These are phyloP conservation scores for Pseudogymnoascus sp. DNA, from an alignment of 2,329 filamentous ascomycete species.

Conservation along the genomic window DNA sequence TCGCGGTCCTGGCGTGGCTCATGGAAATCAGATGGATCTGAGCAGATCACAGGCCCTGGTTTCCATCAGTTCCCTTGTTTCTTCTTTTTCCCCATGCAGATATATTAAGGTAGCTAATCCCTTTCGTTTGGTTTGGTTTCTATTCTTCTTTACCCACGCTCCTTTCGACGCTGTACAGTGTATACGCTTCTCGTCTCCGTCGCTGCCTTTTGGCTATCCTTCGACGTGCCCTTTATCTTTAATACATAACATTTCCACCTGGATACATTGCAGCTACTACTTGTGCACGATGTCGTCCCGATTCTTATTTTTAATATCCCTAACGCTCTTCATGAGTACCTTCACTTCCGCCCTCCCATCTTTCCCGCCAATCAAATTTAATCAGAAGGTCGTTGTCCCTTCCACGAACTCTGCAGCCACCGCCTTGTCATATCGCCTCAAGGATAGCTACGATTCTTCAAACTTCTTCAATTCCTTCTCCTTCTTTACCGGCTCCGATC, in stretches of 20 bases:
- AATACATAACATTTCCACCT: not conserved
- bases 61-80: not conserved
- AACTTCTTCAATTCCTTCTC: constrained; percentile 41
- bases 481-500: constrained; percentile 47
- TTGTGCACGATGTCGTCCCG: not conserved
- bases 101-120: not conserved
- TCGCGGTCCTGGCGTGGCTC: not conserved
- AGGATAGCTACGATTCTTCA: constrained; percentile 35
- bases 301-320: not conserved
- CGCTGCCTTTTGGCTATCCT: not conserved
- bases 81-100: not conserved
- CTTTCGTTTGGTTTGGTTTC: constrained; percentile 1
- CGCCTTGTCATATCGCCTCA: constrained; percentile 30
- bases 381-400: not conserved
- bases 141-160: not conserved
- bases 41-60: not conserved
- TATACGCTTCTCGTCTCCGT: not conserved
- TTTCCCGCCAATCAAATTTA: not conserved
- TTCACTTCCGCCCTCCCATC: not conserved
- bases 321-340: not conserved
- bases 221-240: not conserved
- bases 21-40: constrained; percentile 1
- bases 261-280: not conserved
- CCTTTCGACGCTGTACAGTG: not conserved
- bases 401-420: not conserved